Conservation (phyloP, 208 protist species). For the Angomonas deanei region DNA sequence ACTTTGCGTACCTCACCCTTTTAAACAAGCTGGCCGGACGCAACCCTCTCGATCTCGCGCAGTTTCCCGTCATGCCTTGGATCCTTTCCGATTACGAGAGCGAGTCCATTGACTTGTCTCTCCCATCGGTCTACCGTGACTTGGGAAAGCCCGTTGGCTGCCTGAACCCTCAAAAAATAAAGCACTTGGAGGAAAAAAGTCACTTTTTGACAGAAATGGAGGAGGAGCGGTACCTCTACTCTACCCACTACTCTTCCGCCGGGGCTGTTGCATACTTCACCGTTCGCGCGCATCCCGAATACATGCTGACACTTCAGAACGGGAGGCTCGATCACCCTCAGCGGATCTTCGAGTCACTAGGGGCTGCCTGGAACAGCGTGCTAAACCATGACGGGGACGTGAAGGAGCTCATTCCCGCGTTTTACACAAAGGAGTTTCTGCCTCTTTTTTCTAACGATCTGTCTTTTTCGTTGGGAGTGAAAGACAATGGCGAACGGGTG, state of each 20-base stretch:
- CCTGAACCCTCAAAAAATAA: slow-evolving; percentile 58
- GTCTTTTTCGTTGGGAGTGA: slow-evolving; percentile 31
- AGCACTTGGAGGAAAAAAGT: slow-evolving; percentile 39
- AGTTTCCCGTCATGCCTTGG: slow-evolving; percentile 94
- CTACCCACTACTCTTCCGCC: slow-evolving; percentile 94
- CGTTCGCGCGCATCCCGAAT: slow-evolving; percentile 81
- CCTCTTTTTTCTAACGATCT: slow-evolving; percentile 32
- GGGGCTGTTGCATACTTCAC: slow-evolving; percentile 94
- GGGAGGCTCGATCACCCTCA: slow-evolving; percentile 89
- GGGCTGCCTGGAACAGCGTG: slow-evolving; percentile 73
- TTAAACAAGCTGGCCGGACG: slow-evolving; percentile 53
- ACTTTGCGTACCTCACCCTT: slow-evolving; percentile 47
- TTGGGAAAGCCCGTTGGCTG: slow-evolving; percentile 92
- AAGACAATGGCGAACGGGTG: slow-evolving; percentile 32
- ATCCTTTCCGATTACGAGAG: slow-evolving; percentile 86
- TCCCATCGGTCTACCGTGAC: slow-evolving; percentile 72
- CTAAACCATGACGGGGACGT: slow-evolving; percentile 60
- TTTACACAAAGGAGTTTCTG: slow-evolving; percentile 41
- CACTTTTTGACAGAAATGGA: slow-evolving; percentile 27
- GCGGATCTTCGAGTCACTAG: slow-evolving; percentile 90
- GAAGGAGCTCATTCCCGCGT: slow-evolving; percentile 94
- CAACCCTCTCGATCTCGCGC: slow-evolving; percentile 39
- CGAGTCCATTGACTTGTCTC: slow-evolving; percentile 44
- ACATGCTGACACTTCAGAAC: slow-evolving; percentile 83
- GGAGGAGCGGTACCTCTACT: slow-evolving; percentile 76